These are phyloP conservation scores for Antrodiella citrinella DNA, from an alignment of 768 basidiomycete species.

Conservation along the genomic window DNA sequence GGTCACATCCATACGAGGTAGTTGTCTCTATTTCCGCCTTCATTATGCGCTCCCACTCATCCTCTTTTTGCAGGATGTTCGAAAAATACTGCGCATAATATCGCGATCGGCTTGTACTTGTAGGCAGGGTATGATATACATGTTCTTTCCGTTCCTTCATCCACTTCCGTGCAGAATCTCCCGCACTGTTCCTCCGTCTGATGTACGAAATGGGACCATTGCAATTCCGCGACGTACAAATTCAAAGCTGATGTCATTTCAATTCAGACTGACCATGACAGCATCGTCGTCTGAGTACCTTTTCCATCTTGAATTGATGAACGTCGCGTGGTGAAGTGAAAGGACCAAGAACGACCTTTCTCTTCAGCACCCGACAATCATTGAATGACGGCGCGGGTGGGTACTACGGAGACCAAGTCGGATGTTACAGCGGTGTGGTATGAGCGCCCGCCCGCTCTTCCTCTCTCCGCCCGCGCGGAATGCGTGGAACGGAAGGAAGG, in stretches of 20 bases:
- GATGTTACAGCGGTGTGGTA: not conserved
- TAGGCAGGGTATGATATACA: too few relatives aligned
- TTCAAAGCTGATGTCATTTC: not conserved
- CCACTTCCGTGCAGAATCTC: too few relatives aligned
- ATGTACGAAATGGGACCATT: not conserved
- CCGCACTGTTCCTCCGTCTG: not conserved
- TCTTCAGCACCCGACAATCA: not conserved
- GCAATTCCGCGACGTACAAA: not conserved
- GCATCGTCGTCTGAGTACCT: not conserved
- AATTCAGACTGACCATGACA: too few relatives aligned
- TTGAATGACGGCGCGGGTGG: not conserved
- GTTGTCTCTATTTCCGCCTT: not conserved
- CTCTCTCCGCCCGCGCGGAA: not conserved
- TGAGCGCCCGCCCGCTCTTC: not conserved
- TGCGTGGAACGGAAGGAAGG: not conserved
- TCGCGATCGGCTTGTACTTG: too few relatives aligned
- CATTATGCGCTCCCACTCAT: not conserved
- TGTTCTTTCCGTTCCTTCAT: not conserved
- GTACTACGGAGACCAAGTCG: not conserved
- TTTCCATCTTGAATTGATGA: not conserved
- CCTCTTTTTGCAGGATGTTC: too few relatives aligned
- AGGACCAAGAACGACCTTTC: not conserved
- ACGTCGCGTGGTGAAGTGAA: not conserved
- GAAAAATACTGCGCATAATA: too few relatives aligned
- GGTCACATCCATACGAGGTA: not conserved